A percentile compares a stretch with the other conserved stretches of the same genome.
Conservation (phyloP, 805 yeast genomes). For the Metschnikowia kunwiensis region DNA sequence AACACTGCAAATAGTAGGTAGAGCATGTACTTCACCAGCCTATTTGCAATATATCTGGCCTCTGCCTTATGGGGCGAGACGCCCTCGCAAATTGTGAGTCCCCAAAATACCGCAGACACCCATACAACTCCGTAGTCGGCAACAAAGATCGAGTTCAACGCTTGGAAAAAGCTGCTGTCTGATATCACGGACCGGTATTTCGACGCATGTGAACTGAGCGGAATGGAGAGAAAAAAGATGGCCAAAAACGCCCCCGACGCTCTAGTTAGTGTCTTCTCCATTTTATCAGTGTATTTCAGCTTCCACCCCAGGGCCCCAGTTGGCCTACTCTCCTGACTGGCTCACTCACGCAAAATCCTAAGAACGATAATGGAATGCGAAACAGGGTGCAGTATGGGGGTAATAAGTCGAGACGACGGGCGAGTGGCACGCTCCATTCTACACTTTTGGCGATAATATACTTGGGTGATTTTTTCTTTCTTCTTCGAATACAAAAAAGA, state of each 20-base stretch:
- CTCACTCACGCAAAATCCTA: too few relatives aligned
- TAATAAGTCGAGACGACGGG: too few relatives aligned
- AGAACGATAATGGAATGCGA: too few relatives aligned
- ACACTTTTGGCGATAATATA: too few relatives aligned
- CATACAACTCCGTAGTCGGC: slow-evolving; percentile 29
- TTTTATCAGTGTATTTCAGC: too few relatives aligned
- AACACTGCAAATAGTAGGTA: slow-evolving; percentile 12
- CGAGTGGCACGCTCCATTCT: too few relatives aligned
- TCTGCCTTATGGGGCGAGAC: background rate
- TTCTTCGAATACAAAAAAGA: too few relatives aligned
- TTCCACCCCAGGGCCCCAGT: too few relatives aligned
- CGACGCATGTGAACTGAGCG: slow-evolving; percentile 18
- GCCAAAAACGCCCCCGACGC: slow-evolving; percentile 5
- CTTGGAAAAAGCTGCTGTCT: slow-evolving; percentile 11
- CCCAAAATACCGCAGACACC: slow-evolving; percentile 24
- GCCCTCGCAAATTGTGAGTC: slow-evolving; percentile 6
- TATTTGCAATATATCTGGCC: background rate
- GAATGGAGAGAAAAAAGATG: slow-evolving; percentile 23
- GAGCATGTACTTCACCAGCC: slow-evolving; percentile 11
- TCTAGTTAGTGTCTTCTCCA: background rate
- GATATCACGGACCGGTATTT: slow-evolving; percentile 15
- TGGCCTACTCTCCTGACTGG: too few relatives aligned
- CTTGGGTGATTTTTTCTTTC: too few relatives aligned
- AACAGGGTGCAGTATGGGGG: too few relatives aligned
- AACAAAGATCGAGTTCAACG: slow-evolving; percentile 24